phyloP scores from a whole-genome alignment of 202 grass and related monocot species.

The Carex arenaria region DNA sequence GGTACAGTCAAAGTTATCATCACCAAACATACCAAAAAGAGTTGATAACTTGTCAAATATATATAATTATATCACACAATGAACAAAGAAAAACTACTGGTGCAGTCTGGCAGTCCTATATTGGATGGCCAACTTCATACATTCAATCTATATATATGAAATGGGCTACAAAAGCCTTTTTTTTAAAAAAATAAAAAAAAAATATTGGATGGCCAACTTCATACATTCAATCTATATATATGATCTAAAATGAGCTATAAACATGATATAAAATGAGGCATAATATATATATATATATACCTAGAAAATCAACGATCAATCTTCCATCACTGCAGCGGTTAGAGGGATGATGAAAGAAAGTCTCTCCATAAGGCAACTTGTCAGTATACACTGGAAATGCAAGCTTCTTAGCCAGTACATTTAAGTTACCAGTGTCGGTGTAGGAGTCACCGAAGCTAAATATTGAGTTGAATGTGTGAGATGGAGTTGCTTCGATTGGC shows the following conservation, averaged over 20 bases:
- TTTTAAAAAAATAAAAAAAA: too few species aligned
- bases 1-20: neutral
- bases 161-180: too few species aligned
- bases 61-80: too few species aligned
- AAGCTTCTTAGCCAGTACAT: conserved; percentile 25
- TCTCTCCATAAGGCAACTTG: conserved; percentile 53
- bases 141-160: neutral
- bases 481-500: neutral
- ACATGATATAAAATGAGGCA: neutral
- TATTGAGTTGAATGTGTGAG: conserved; percentile 35
- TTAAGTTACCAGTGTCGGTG: conserved; percentile 61
- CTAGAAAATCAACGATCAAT: conserved; percentile 61
- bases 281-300: conserved; percentile 21
- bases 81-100: too few species aligned
- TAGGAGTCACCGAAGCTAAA: conserved; percentile 61
- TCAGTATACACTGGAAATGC: conserved; percentile 31
- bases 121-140: neutral
- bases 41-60: too few species aligned
- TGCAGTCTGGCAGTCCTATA: neutral
- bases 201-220: neutral
- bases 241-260: neutral
- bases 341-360: conserved; percentile 51
- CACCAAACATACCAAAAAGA: too few species aligned
- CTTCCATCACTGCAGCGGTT: conserved; percentile 53
- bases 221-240: neutral